Base-by-base conservation (phyloP, 2,329 filamentous ascomycete genomes). In the Pyricularia sp. region DNA sequence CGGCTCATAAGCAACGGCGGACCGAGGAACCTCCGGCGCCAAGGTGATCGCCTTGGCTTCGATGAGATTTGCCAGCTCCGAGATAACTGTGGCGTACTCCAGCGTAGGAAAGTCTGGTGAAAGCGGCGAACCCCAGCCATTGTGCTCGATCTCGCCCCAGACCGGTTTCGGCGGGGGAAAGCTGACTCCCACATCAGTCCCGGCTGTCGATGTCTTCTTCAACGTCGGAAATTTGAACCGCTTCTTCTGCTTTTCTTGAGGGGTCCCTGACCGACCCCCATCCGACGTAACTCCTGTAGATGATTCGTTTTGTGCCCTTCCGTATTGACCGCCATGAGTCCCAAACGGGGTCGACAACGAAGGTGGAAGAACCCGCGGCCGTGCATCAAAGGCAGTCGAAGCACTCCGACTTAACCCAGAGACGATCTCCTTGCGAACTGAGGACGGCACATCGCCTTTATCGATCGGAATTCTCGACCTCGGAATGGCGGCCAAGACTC, bases 21-120 rank as follows among this genome's bases (percentile, higher is more conserved):
- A 78, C 40, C 71, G 74, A 44, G 74, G 78, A 68, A 77, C 79
- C 0, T 80, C 78, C 33, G 88, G 91, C 0, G 89, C 91, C 49
- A 96, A 82, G 0, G 90, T 92, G n/a, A 97, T 85, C 0, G 92
- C 93, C 74, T 93, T 93, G 10, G 91, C 93, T 78, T 97, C 93
- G 68, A 97, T 90, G 31, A 97, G 81, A 72, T 96, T 88, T 1
- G 93, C 91, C 28, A 99, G 81, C 75, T 97, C 93, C 49, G 84
- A 82, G 22, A 97, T 81, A 28, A 99, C 91, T 1, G 86, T 86
- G 70, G 82, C 83, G 75, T 96, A 97, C 68, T 96, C 87, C n/a
- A 97, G 77, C 71, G 91, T 86, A 4, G 91, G 87, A 22, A 94
- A 77, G 71, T 94, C 89, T 9, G 83, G 78, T 0, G 86, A 88